Base-by-base conservation (phyloP, 1,284 basidiomycete genomes). In the Cryptococcus amylolentus region DNA sequence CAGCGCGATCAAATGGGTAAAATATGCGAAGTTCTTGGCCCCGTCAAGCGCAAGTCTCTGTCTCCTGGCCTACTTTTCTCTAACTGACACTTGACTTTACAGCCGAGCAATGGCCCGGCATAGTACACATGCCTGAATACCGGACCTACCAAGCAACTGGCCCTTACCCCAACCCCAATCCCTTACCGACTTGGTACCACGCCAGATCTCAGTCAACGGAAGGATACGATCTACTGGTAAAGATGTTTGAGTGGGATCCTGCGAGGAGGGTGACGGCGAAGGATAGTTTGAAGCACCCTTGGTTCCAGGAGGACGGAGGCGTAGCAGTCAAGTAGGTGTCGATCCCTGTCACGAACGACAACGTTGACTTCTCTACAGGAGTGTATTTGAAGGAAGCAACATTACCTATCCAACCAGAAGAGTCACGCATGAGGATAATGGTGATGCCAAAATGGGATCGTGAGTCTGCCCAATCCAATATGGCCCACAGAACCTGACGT, bases 11-110 rank as follows among this genome's bases (percentile, higher is more conserved):
- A 99, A 70, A 82, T 98, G 62, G 80, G 89, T 37, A 93, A 91
- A 78, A 97, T 99, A 43, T 88, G 97, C 58, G 96, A 98, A 63
- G 87, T 98, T 0, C 78, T 98, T 12, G 96, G 96, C 1, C 90
- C 88, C 0, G 91, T 95, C 20, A 83, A 88, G 57, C 86, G 91
- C 90, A 65, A 65, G 79, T 76, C 18, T n/a, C 43, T 16, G 31
- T 35, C 31, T 35, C 31, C 40, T 12, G 16, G 46, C 8, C 3
- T 20, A 35, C 31, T 35, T 35, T 10, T 10, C 31, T 10, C 28
- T 9, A 2, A 35, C 31, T 35, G 31, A 35, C 23, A 23, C 31
- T 35, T 10, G 46, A 50, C 55, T 41, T 18, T 51, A 16, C 52
- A 58, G 67, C 72, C 86, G 90, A 89, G 64, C 84, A 86, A 52